Conservation (phyloP, 768 basidiomycete genomes). For the Crassisporium funariophilum region DNA sequence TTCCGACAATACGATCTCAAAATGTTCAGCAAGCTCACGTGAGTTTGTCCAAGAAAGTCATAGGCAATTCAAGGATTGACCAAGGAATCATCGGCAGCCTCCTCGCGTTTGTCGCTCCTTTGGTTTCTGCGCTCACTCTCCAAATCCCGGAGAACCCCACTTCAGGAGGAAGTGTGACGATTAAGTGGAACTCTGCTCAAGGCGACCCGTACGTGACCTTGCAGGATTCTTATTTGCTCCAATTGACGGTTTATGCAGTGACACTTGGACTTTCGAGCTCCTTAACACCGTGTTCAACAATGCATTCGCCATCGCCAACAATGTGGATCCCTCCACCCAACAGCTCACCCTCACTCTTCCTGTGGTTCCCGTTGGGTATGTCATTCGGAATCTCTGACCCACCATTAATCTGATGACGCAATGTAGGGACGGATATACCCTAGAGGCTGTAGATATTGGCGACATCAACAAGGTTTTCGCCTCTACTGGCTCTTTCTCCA, state of each 20-base stretch:
- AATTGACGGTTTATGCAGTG: slow-evolving; percentile 13
- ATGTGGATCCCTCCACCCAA: slow-evolving; percentile 40
- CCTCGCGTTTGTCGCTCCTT: slow-evolving; percentile 46
- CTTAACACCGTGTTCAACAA: slow-evolving; percentile 52
- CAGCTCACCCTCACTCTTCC: slow-evolving; percentile 45
- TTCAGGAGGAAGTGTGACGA: slow-evolving; percentile 35
- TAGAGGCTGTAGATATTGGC: slow-evolving; percentile 46
- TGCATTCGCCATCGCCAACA: slow-evolving; percentile 56
- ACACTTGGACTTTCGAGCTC: slow-evolving; percentile 47
- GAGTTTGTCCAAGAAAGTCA: no score
- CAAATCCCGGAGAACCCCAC: slow-evolving; percentile 34
- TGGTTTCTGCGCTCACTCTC: slow-evolving; percentile 53
- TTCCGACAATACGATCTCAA: slow-evolving; percentile 27
- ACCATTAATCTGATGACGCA: background rate
- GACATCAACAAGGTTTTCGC: slow-evolving; percentile 50
- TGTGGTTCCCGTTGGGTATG: slow-evolving; percentile 49
- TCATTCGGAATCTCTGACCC: background rate
- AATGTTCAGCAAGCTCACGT: slow-evolving; percentile 58
- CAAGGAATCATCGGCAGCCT: slow-evolving; percentile 28
- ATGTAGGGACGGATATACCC: slow-evolving; percentile 47
- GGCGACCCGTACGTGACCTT: slow-evolving; percentile 44
- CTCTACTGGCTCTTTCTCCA: slow-evolving; percentile 40
- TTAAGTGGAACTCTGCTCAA: slow-evolving; percentile 47
- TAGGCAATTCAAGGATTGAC: background rate
- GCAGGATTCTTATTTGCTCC: background rate